Evolutionary conservation across 139 green algal genomes (phyloP).

Genomic region (Chlamydomonas applanata): DNA sequence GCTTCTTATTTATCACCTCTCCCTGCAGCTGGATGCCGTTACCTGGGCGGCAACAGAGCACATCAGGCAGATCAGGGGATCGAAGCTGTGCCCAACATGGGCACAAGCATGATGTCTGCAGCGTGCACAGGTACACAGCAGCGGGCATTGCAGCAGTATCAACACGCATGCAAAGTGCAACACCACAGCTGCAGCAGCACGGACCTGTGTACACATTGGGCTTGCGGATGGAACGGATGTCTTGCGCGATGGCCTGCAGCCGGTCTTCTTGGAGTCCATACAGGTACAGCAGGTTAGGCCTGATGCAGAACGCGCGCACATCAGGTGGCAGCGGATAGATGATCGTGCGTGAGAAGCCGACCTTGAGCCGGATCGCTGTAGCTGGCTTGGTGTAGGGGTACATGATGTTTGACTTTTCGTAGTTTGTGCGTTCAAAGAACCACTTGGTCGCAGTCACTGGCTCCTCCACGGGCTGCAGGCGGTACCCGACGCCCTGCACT

Average conservation of each 20-base stretch:
- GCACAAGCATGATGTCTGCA: too few species aligned
- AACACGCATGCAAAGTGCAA: too few species aligned
- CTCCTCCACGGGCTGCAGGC: slow-evolving; percentile 38
- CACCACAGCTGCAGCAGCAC: too few species aligned
- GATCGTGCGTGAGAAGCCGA: slow-evolving; percentile 41
- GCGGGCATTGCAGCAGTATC: too few species aligned
- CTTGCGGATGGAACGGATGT: slow-evolving; percentile 44
- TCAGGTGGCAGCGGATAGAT: slow-evolving; percentile 48
- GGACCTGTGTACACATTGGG: slow-evolving; percentile 52
- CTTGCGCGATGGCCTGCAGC: slow-evolving; percentile 28
- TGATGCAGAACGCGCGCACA: slow-evolving; percentile 54
- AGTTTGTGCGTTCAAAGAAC: slow-evolving; percentile 18
- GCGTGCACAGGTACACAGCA: too few species aligned
- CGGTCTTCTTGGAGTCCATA: slow-evolving; percentile 42
- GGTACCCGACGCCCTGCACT: slow-evolving; percentile 60
- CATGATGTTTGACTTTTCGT: slow-evolving; percentile 30
- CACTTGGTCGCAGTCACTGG: background rate
- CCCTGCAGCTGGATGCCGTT: slow-evolving; percentile 55
- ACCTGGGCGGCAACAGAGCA: too few species aligned
- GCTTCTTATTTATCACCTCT: slow-evolving; percentile 43
- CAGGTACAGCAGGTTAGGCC: slow-evolving; percentile 55
- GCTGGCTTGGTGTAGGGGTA: slow-evolving; percentile 49
- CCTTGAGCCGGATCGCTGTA: slow-evolving; percentile 50
- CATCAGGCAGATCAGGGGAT: too few species aligned
- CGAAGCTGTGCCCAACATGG: too few species aligned